These are phyloP conservation scores for Peronospora belbahrii DNA, from an alignment of 352 stramenopile genomes.

Conservation along the genomic window DNA sequence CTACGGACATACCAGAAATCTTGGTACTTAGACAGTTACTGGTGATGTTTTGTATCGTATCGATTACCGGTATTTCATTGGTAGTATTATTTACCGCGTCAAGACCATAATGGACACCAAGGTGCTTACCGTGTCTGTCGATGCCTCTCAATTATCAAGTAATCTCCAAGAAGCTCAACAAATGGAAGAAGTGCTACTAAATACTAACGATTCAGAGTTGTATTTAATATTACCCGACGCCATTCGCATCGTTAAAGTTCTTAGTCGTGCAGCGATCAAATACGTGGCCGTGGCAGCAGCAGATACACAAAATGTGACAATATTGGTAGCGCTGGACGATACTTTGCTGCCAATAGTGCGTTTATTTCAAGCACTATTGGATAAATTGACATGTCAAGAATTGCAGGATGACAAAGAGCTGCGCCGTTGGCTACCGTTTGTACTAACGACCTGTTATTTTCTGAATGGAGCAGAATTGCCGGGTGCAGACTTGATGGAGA, in stretches of 20 bases:
- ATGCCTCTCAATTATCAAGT: background rate
- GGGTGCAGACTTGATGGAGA: constrained; percentile 19
- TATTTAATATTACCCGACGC: background rate
- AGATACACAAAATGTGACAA: constrained; percentile 2
- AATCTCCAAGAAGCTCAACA: constrained; percentile 6
- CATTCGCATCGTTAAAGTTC: constrained; percentile 22
- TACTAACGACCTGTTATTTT: constrained; percentile 30
- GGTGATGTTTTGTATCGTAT: no score
- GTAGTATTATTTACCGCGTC: no score
- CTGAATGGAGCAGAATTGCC: constrained; percentile 21
- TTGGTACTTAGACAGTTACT: no score
- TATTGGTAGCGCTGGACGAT: constrained; percentile 21
- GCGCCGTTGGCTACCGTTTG: constrained; percentile 33
- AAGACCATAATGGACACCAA: no score
- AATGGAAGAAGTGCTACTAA: constrained; percentile 9
- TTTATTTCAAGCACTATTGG: constrained; percentile 19
- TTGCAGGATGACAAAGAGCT: constrained; percentile 12
- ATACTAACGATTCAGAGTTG: constrained; percentile 4
- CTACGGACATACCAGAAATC: no score
- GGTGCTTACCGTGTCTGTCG: constrained; percentile 5
- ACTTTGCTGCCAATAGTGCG: constrained; percentile 23
- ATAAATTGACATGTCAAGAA: background rate
- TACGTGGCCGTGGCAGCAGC: constrained; percentile 9
- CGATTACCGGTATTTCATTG: no score
- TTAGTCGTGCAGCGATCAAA: constrained; percentile 23